Conservation (phyloP, 192 early-diverging fungal species). For the Polychytrium aggregatum region DNA sequence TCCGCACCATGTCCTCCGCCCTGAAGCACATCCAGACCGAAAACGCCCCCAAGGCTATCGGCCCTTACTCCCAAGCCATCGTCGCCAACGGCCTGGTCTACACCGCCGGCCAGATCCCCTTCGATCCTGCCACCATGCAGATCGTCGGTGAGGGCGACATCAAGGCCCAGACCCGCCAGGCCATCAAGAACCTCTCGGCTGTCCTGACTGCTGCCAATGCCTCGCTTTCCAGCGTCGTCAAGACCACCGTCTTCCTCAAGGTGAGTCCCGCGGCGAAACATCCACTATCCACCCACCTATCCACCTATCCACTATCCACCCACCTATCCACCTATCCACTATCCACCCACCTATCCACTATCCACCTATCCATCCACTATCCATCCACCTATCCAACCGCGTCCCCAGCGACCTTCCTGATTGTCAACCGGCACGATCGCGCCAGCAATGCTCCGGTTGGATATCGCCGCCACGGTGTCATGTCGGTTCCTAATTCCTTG, state of each 20-base stretch:
- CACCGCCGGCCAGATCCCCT: slow-evolving; percentile 38
- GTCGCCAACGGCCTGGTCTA: slow-evolving; percentile 73
- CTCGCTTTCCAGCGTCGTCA: slow-evolving; percentile 73
- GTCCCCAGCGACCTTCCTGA: too few relatives aligned
- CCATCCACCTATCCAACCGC: too few relatives aligned
- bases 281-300: too few relatives aligned
- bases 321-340: too few relatives aligned
- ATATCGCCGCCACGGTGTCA: too few relatives aligned
- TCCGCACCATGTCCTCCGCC: slow-evolving; percentile 14
- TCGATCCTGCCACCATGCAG: slow-evolving; percentile 62
- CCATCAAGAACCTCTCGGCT: slow-evolving; percentile 70
- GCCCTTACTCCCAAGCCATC: slow-evolving; percentile 58
- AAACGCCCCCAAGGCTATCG: slow-evolving; percentile 30
- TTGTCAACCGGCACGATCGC: too few relatives aligned
- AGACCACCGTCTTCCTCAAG: slow-evolving; percentile 93
- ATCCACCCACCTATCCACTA: too few relatives aligned
- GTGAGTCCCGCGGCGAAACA: slow-evolving; percentile 10
- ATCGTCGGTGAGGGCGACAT: slow-evolving; percentile 59
- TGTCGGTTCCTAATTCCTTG: too few relatives aligned
- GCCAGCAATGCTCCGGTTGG: too few relatives aligned
- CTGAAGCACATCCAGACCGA: slow-evolving; percentile 16
- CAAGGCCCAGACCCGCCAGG: slow-evolving; percentile 54
- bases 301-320: too few relatives aligned
- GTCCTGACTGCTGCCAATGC: slow-evolving; percentile 75
- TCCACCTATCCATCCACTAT: too few relatives aligned